phyloP scores from a whole-genome alignment of 805 yeast genomes.

The Saitoella complicata region DNA sequence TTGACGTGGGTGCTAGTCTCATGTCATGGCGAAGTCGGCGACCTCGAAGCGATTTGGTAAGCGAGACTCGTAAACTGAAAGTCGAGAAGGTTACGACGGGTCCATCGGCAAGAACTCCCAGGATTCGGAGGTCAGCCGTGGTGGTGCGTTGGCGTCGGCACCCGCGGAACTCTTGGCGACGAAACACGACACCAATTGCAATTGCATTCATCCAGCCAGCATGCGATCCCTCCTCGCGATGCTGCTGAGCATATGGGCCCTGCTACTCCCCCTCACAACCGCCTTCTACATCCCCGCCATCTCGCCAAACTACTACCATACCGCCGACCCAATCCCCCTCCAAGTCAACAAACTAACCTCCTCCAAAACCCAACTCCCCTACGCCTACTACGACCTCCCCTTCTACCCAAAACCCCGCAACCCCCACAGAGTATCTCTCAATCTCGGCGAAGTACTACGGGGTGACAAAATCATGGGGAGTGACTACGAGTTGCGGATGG shows the following conservation, averaged over 20 bases:
- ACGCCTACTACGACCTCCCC: conserved; percentile 57
- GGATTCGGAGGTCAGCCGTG: background rate
- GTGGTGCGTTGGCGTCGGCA: background rate
- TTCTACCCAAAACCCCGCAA: conserved; percentile 47
- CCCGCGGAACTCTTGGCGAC: background rate
- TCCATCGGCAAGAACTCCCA: background rate
- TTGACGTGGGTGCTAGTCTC: too few species aligned
- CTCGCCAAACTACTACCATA: conserved; percentile 18
- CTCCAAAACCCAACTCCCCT: conserved; percentile 61
- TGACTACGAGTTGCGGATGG: conserved; percentile 48
- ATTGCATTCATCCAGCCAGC: too few species aligned
- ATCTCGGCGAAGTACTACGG: conserved; percentile 58
- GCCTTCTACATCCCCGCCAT: too few species aligned
- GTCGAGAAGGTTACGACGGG: background rate
- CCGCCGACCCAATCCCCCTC: conserved; percentile 50
- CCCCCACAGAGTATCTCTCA: conserved; percentile 40
- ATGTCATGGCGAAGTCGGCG: too few species aligned
- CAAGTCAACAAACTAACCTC: conserved; percentile 67
- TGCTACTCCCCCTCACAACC: too few species aligned
- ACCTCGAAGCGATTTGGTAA: too few species aligned
- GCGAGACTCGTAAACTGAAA: too few species aligned
- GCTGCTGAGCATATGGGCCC: too few species aligned
- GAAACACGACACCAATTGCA: too few species aligned
- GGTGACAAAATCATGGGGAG: conserved; percentile 73
- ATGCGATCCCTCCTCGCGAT: too few species aligned